These are phyloP conservation scores for Achaetomium macrosporum DNA, from an alignment of 2,329 filamentous ascomycete species.

Conservation along the genomic window DNA sequence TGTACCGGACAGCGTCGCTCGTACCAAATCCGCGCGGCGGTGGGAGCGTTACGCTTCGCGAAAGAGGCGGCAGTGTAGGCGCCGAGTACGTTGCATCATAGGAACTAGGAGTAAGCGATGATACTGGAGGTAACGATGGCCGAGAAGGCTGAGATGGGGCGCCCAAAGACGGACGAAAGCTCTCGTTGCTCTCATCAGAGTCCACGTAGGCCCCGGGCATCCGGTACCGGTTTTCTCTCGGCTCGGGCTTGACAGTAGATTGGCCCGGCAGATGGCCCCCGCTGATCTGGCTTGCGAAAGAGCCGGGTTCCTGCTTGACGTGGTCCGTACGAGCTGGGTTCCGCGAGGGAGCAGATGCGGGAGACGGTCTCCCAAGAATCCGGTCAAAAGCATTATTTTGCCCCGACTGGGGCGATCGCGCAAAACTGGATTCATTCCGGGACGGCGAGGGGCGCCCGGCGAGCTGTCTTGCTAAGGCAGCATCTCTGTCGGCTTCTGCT, in stretches of 20 bases:
- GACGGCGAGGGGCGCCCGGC: slow-evolving; percentile 3
- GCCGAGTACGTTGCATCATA: background rate
- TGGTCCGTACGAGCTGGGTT: background rate
- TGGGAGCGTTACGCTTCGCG: background rate
- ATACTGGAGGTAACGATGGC: background rate
- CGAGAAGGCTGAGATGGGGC: background rate
- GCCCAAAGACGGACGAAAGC: background rate
- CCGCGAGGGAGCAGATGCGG: background rate
- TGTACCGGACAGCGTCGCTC: background rate
- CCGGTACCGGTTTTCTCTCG: background rate
- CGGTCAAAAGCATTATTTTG: slow-evolving; percentile 21
- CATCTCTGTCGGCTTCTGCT: slow-evolving; percentile 32
- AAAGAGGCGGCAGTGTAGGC: background rate
- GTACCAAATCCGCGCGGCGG: background rate
- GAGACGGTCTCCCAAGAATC: slow-evolving; percentile 15
- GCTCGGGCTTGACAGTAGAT: slow-evolving; percentile 2
- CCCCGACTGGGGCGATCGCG: slow-evolving; percentile 3
- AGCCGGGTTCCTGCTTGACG: slow-evolving; percentile 2
- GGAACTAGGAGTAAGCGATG: background rate
- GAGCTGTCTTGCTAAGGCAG: slow-evolving; percentile 18
- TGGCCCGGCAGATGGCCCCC: background rate
- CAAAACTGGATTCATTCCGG: background rate
- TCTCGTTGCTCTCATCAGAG: slow-evolving; percentile 5
- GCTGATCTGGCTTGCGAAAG: background rate
- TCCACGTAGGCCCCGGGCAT: slow-evolving; percentile 13